phyloP scores from a whole-genome alignment of 2,329 filamentous ascomycete genomes.

The Fusarium pseudocircinatum region DNA sequence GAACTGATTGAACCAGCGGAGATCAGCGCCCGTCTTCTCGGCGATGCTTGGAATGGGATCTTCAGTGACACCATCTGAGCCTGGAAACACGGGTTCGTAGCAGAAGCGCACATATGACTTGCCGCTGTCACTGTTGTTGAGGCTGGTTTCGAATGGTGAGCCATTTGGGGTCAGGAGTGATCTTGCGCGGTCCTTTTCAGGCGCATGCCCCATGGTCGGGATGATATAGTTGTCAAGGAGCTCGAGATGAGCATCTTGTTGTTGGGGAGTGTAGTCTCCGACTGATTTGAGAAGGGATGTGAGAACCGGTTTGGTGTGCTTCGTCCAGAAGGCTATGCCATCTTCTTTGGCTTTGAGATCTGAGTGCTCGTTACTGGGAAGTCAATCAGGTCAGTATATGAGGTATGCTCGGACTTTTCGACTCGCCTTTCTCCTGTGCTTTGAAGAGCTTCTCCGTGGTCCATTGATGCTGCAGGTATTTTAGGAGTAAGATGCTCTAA shows the following conservation, averaged over 20 bases:
- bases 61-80: conserved; percentile 12
- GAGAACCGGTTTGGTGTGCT: conserved; percentile 8
- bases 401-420: neutral
- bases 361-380: neutral
- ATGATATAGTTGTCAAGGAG: conserved; percentile 13
- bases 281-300: conserved; percentile 7
- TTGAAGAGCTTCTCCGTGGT: neutral
- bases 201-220: conserved; percentile 5
- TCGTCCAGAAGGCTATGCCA: conserved; percentile 13
- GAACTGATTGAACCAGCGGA: conserved; percentile 39
- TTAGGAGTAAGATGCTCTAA: neutral
- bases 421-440: neutral
- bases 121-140: conserved; percentile 13
- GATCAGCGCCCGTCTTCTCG: neutral
- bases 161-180: conserved; percentile 16
- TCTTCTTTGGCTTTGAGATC: neutral
- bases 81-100: conserved; percentile 23
- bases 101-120: conserved; percentile 21
- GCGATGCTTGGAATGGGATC: conserved; percentile 4
- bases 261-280: conserved; percentile 11
- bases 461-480: neutral
- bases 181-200: conserved; percentile 1
- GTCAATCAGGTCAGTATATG: neutral
- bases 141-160: conserved; percentile 22
- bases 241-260: conserved; percentile 7